Conservation (phyloP, 2,329 filamentous ascomycete species). For the Fusarium concolor region DNA sequence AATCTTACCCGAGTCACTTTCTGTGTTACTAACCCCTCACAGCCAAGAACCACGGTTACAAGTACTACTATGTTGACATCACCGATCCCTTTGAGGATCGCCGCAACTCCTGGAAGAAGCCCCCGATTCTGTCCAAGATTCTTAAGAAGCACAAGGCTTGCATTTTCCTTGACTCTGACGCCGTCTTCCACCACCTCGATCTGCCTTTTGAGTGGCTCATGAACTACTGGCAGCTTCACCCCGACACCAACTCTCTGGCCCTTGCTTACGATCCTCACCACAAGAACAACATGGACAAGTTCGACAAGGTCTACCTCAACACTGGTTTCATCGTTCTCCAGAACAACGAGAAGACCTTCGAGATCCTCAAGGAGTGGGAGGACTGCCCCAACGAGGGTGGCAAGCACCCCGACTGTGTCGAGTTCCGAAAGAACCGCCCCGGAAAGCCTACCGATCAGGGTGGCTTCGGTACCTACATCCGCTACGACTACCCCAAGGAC, state of each 20-base stretch:
- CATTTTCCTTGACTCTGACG: constrained; percentile 59
- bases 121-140: constrained; percentile 56
- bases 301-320: constrained; percentile 59
- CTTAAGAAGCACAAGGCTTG: constrained; percentile 58
- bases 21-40: constrained; percentile 35
- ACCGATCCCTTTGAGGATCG: constrained; percentile 53
- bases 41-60: constrained; percentile 61
- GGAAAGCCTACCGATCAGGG: constrained; percentile 58
- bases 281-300: constrained; percentile 55
- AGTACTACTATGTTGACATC: constrained; percentile 59
- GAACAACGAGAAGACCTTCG: constrained; percentile 60
- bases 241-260: constrained; percentile 55
- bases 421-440: constrained; percentile 52
- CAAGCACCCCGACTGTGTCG: constrained; percentile 53
- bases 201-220: constrained; percentile 61
- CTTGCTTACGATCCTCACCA: constrained; percentile 55
- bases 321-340: constrained; percentile 66
- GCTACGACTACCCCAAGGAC: constrained; percentile 56
- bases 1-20: neutral
- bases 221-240: constrained; percentile 59
- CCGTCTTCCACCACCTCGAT: constrained; percentile 57
- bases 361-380: constrained; percentile 63
- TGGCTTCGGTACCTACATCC: constrained; percentile 58
- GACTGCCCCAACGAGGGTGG: constrained; percentile 55
- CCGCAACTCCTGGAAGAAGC: constrained; percentile 61